Evolutionary conservation across 2,329 filamentous ascomycete species (phyloP).

Genomic region (Paracoccidioides brasiliensis): DNA sequence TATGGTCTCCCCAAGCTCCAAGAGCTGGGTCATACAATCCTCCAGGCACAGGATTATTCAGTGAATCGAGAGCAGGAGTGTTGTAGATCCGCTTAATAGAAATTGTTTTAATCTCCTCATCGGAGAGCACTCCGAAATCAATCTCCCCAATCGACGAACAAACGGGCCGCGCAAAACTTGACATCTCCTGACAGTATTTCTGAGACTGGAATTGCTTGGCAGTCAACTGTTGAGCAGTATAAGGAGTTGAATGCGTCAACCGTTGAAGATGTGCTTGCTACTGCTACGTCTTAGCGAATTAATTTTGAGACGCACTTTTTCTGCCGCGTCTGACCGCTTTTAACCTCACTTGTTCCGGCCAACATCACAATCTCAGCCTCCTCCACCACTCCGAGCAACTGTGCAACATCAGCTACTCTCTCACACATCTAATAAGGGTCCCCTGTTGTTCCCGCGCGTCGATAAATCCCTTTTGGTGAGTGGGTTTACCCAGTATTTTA

Average conservation of each 20-base stretch:
- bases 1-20: conserved; percentile 74
- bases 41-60: conserved; percentile 77
- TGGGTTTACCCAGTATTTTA: conserved; percentile 9
- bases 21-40: conserved; percentile 88
- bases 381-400: not conserved
- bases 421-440: not conserved
- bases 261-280: not conserved
- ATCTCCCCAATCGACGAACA: conserved; percentile 73
- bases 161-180: conserved; percentile 55
- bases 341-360: not conserved
- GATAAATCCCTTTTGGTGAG: conserved; percentile 1
- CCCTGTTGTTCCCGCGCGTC: not conserved
- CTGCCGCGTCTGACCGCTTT: conserved; percentile 25
- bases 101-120: conserved; percentile 70
- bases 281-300: not conserved
- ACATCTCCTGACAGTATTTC: conserved; percentile 21
- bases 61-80: conserved; percentile 82
- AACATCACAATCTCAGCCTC: conserved; percentile 2
- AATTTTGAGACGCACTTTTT: conserved; percentile 22
- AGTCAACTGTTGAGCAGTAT: not conserved
- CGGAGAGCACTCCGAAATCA: conserved; percentile 75
- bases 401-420: not conserved
- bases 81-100: conserved; percentile 93
- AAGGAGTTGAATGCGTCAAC: too few species aligned
- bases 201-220: not conserved